Percentiles rank a stretch among this genome's conserved stretches.
phyloP scores from a whole-genome alignment of 257 asterid genomes.

The Phtheirospermum japonicum region DNA sequence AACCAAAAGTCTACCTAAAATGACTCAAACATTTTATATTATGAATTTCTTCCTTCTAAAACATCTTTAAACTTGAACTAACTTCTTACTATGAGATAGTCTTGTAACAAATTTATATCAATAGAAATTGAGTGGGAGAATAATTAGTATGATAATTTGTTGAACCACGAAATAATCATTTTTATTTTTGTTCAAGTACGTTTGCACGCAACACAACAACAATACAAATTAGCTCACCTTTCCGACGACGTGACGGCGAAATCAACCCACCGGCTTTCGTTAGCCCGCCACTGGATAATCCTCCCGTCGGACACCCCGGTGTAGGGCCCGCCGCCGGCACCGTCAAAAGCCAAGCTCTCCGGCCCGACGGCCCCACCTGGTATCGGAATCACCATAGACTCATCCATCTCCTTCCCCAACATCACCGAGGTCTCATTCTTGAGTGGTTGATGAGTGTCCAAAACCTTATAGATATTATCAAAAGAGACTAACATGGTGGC shows the following conservation, averaged over 20 bases:
- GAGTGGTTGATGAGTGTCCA: slow-evolving; percentile 7
- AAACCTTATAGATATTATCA: background rate
- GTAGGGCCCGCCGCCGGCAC: slow-evolving; percentile 56
- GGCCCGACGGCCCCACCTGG: slow-evolving; percentile 53
- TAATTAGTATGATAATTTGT: no score
- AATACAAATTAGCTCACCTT: slow-evolving; percentile 30
- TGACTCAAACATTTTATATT: no score
- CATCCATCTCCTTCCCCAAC: background rate
- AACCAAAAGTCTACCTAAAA: no score
- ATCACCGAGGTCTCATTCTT: slow-evolving; percentile 8
- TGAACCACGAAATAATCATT: no score
- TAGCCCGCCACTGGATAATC: slow-evolving; percentile 52
- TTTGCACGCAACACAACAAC: background rate
- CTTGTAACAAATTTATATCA: no score
- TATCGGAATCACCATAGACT: slow-evolving; percentile 21
- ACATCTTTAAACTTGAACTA: no score
- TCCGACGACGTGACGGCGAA: slow-evolving; percentile 59
- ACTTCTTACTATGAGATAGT: no score
- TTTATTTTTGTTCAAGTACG: no score
- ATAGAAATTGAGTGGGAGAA: no score
- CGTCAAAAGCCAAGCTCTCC: slow-evolving; percentile 56
- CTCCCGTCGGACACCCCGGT: slow-evolving; percentile 73
- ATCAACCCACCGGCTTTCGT: slow-evolving; percentile 59
- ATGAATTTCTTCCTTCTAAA: no score
- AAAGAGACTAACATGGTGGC: slow-evolving; percentile 24